phyloP scores from a whole-genome alignment of 2,329 filamentous ascomycete genomes.

The Aplosporella prunicola region DNA sequence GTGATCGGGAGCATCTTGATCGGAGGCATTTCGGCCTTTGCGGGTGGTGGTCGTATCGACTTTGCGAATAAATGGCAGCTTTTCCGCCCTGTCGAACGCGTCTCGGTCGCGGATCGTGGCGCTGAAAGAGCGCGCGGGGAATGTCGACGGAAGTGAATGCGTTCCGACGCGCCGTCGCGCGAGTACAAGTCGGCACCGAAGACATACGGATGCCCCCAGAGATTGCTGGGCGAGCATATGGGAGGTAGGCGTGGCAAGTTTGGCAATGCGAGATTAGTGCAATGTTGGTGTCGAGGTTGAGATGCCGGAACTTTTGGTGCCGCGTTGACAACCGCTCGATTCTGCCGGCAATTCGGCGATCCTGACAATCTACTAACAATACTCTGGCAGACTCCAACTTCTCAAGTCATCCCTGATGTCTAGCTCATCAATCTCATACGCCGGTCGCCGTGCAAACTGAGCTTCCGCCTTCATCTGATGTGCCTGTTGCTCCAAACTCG shows the following conservation, averaged over 20 bases:
- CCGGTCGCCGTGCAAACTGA: constrained; percentile 24
- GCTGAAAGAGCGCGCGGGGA: too few relatives aligned
- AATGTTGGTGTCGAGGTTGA: too few relatives aligned
- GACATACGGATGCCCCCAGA: constrained; percentile 29
- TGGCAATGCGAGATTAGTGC: too few relatives aligned
- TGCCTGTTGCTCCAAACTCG: constrained; percentile 33
- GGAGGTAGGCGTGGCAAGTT: constrained; percentile 12
- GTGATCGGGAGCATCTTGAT: neutral
- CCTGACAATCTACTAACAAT: constrained; percentile 1
- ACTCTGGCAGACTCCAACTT: constrained; percentile 32
- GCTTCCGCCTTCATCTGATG: constrained; percentile 33
- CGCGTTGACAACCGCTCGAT: too few relatives aligned
- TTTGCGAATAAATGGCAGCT: too few relatives aligned
- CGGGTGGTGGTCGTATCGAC: too few relatives aligned
- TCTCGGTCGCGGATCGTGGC: too few relatives aligned
- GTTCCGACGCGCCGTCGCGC: constrained; percentile 12
- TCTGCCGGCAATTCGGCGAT: too few relatives aligned
- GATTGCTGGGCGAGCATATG: constrained; percentile 28
- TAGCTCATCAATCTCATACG: constrained; percentile 40
- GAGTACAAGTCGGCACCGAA: constrained; percentile 28
- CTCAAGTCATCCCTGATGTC: constrained; percentile 39
- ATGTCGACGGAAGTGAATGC: too few relatives aligned
- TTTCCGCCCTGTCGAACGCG: too few relatives aligned
- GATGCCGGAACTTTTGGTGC: too few relatives aligned
- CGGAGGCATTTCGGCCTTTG: neutral